Percentiles rank a stretch among this genome's conserved stretches.
These are phyloP conservation scores for Termitomyces sp. DNA, from an alignment of 768 basidiomycete genomes.

Conservation along the genomic window DNA sequence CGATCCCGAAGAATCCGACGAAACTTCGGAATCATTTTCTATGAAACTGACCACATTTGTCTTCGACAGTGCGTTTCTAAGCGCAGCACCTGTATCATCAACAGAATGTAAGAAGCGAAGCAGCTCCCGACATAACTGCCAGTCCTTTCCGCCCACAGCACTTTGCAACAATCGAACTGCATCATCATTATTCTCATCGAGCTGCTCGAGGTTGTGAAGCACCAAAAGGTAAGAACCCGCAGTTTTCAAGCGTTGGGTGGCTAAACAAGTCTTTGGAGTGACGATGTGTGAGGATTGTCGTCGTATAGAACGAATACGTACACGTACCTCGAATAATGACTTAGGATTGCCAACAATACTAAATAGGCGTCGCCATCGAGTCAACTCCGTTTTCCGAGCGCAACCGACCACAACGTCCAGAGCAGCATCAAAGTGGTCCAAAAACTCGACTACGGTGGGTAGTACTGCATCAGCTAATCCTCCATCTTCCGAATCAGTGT, in stretches of 20 bases:
- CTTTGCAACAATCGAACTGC: conserved; percentile 76
- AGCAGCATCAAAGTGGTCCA: conserved; percentile 91
- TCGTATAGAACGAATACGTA: background rate
- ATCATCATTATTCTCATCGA: conserved; percentile 76
- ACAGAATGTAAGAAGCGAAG: conserved; percentile 90
- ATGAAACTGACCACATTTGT: conserved; percentile 20
- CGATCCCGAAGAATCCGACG: conserved; percentile 3
- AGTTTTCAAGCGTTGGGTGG: conserved; percentile 71
- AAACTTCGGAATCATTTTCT: conserved; percentile 12
- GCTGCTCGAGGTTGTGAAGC: conserved; percentile 88
- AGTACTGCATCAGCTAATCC: conserved; percentile 43
- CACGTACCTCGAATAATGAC: conserved; percentile 78
- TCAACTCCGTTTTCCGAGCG: conserved; percentile 94
- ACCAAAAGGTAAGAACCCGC: conserved; percentile 93
- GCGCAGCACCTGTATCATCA: conserved; percentile 77
- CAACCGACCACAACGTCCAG: conserved; percentile 95
- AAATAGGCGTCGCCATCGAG: conserved; percentile 87
- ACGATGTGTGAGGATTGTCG: background rate
- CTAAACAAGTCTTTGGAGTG: conserved; percentile 62
- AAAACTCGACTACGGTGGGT: conserved; percentile 75
- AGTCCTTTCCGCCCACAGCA: conserved; percentile 78
- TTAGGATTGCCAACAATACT: conserved; percentile 89
- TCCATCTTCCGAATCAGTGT: conserved; percentile 25
- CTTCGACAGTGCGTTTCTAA: conserved; percentile 54
- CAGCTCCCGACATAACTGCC: conserved; percentile 89